Conservation (phyloP, 2,329 filamentous ascomycete species). For the Clonostachys sp. region DNA sequence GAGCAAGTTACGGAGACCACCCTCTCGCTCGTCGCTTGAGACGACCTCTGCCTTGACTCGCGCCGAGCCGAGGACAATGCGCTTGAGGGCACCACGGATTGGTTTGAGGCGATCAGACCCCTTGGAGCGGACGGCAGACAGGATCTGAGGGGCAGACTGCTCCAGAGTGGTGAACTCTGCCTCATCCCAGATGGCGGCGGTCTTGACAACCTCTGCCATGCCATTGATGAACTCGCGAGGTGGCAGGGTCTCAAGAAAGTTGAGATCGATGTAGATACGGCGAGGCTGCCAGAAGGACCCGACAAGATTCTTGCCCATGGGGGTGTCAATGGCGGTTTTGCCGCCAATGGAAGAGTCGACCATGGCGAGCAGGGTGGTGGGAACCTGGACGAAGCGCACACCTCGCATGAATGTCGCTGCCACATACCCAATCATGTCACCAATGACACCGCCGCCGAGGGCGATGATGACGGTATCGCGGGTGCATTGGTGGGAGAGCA, state of each 20-base stretch:
- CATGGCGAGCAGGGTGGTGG: slow-evolving; percentile 92
- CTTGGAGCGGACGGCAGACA: slow-evolving; percentile 34
- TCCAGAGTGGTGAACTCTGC: slow-evolving; percentile 81
- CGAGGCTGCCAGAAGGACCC: slow-evolving; percentile 96
- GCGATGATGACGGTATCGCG: slow-evolving; percentile 93
- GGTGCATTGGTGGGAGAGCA: slow-evolving; percentile 87
- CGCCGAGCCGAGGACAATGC: slow-evolving; percentile 85
- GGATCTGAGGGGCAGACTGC: slow-evolving; percentile 71
- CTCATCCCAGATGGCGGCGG: slow-evolving; percentile 93
- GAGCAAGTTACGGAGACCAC: slow-evolving; percentile 85
- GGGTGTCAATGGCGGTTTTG: slow-evolving; percentile 97
- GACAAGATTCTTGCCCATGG: slow-evolving; percentile 91
- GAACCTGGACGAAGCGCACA: slow-evolving; percentile 92
- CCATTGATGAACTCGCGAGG: slow-evolving; percentile 95
- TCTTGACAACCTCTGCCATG: slow-evolving; percentile 98
- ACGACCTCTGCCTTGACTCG: slow-evolving; percentile 92
- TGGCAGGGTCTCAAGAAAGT: slow-evolving; percentile 86
- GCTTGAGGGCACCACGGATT: slow-evolving; percentile 67
- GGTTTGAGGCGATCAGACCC: slow-evolving; percentile 58
- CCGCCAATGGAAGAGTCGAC: slow-evolving; percentile 98
- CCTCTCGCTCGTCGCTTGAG: slow-evolving; percentile 89
- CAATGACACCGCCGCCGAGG: slow-evolving; percentile 92
- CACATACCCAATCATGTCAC: slow-evolving; percentile 96
- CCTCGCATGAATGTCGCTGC: slow-evolving; percentile 98
- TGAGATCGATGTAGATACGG: slow-evolving; percentile 89